Evolutionary conservation across 768 basidiomycete genomes (phyloP), one percentile per base, ranked within the genome.

Genomic region (Baorangia bicolor): DNA sequence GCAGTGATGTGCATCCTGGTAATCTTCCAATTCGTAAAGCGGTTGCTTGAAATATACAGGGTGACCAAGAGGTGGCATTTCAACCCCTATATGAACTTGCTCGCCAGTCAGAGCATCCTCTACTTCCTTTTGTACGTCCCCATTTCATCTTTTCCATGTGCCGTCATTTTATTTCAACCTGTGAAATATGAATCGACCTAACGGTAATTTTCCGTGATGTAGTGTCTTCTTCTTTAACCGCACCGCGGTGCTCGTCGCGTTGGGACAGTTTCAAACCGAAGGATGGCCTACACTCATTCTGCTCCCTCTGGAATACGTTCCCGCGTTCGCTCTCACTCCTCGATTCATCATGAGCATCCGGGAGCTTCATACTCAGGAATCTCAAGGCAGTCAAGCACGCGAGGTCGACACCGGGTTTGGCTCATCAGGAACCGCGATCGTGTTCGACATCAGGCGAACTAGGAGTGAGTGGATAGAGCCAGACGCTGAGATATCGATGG

Each of bases 121-220:
- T 59, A 52, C 27, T 61, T 61, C 14, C n/a, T 59, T 11, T 59
- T 40, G 60, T 61, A 43, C n/a, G 57, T 53, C 38, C 14, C 6
- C 37, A 14, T 40, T 21, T 21, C 16, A 13, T 44, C 10, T 10
- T 27, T 21, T n/a, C 25, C 21, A 21, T 11, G 5, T 0, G n/a
- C n/a, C 12, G 5, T 5, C 18, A 1, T 25, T 39, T 27, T 35
- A n/a, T 12, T 14, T 2, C 16, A 4, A 12, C 34, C 20, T 2
- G 0, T 5, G 11, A 18, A 14, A n/a, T 11, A 7, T 12, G 28
- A 30, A 43, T 48, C 0, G 7, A 37, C 7, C 35, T 49, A 7
- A 49, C 23, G 2, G 2, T 11, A 20, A 13, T 16, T 43, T 18
- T 44, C 8, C 14, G 11, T 37, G 25, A 16, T 18, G 33, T 9